A percentile compares a stretch with the other conserved stretches of the same genome.
phyloP scores from a whole-genome alignment of 306 rosid species.

The Cajanus cajan region DNA sequence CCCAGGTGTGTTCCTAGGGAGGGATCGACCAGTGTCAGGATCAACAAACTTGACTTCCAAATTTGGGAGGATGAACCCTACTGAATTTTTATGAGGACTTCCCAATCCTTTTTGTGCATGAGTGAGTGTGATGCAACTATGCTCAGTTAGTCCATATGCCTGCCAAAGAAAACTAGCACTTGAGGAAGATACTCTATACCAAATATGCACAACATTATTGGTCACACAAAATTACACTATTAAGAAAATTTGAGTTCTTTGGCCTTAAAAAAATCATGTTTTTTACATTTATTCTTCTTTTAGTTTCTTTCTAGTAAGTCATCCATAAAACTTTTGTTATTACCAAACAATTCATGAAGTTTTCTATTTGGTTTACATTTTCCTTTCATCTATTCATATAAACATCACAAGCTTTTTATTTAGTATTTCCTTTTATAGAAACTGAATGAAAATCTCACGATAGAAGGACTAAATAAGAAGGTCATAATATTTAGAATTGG shows the following conservation, averaged over 20 bases:
- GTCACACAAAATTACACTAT: background rate
- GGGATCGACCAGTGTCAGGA: conserved; percentile 70
- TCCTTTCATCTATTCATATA: background rate
- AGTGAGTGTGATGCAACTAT: conserved; percentile 92
- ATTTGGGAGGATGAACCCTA: conserved; percentile 85
- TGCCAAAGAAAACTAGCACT: conserved; percentile 24
- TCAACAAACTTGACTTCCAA: conserved; percentile 80
- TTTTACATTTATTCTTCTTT: background rate
- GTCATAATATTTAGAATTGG: background rate
- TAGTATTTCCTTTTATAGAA: background rate
- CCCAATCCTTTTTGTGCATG: conserved; percentile 43
- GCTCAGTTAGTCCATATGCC: conserved; percentile 97
- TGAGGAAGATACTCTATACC: background rate
- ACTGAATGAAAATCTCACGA: too few species aligned
- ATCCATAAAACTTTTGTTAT: background rate
- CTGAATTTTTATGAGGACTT: conserved; percentile 59
- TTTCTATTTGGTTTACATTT: background rate
- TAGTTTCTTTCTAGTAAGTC: background rate
- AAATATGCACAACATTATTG: background rate
- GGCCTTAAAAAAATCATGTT: background rate
- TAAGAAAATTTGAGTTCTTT: background rate
- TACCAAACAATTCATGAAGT: background rate
- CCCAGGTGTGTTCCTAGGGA: conserved; percentile 77
- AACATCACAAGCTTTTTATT: background rate
- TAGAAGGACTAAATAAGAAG: background rate